Evolutionary conservation across 495 filamentous ascomycete species (phyloP), one percentile per base, ranked within the genome.

Genomic region (Penicillium macrosclerotiorum): DNA sequence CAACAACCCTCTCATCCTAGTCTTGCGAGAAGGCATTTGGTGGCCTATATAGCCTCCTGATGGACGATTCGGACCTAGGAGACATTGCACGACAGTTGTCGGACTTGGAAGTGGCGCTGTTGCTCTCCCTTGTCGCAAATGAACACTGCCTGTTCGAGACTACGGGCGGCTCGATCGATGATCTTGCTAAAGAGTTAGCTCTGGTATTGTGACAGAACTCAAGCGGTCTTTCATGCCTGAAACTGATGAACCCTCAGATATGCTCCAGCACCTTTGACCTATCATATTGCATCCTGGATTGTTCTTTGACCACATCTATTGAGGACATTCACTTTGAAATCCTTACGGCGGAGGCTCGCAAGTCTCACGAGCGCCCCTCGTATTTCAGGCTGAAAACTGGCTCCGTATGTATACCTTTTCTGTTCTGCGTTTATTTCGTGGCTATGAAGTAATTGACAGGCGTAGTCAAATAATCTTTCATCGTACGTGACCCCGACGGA

Each of bases 81-180:
- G 72, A 80, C 17, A 79, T 83, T 63, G 73, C 90, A 41, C 84
- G 86, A 62, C 73, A 76, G 35, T 72, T 97, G 31, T 89, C 86
- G 42, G 93, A 96, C 66, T 75, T 96, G 35, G 91, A 96, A 67
- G 80, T 98, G 31, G 93, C 93, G 19, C 68, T 85, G 9, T 75
- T 96, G 16, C 74, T 96, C 37, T 92, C 82, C 55, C 78, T 96
- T 22, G 73, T 86, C 42, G 80, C 84, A 18, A 78, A 81, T 43
- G 85, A 93, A 65, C 92, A 97, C 60, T 96, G 89, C 64, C 82
- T 96, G 46, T 81, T 97, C 57, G 83, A 86, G 64, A 85, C 86
- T 30, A 82, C 84, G 8, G 65, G 71, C 17, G 68, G 77, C 23
- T 71, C 67, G 42, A 59, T 91, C 32, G 71, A 85, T 59, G 74